These are phyloP conservation scores for Incumbomyces delicatus DNA, from an alignment of 2,329 filamentous ascomycete species.

Conservation along the genomic window DNA sequence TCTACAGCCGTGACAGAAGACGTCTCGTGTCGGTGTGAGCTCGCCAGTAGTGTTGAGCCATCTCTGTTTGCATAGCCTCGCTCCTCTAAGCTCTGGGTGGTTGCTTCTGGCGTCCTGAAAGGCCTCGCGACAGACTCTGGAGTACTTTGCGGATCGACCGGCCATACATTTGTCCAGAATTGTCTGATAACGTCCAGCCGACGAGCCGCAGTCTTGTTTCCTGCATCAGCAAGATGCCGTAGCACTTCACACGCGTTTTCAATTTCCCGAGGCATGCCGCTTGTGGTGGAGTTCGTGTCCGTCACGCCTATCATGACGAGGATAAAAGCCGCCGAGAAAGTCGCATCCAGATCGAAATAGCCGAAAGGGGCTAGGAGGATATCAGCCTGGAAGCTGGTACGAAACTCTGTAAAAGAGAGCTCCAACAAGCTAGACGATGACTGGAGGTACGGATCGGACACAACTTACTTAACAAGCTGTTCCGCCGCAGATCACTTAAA, in stretches of 20 bases:
- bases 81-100: not conserved
- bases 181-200: not conserved
- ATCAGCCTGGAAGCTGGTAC: too few relatives aligned
- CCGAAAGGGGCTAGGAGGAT: slow-evolving; percentile 20
- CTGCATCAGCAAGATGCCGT: not conserved
- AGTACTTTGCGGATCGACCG: not conserved
- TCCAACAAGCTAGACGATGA: too few relatives aligned
- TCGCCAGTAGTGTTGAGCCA: too few relatives aligned
- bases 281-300: slow-evolving; percentile 7
- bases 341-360: slow-evolving; percentile 21
- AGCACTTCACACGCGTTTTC: not conserved
- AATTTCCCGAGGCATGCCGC: slow-evolving; percentile 15
- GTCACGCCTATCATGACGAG: slow-evolving; percentile 18
- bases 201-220: not conserved
- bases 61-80: too few relatives aligned
- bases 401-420: too few relatives aligned
- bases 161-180: not conserved
- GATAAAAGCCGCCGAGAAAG: slow-evolving; percentile 20
- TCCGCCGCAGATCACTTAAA: not conserved
- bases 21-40: too few relatives aligned
- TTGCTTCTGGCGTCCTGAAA: not conserved
- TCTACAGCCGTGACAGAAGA: too few relatives aligned
- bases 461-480: too few relatives aligned
- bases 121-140: not conserved
- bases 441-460: too few relatives aligned